Conservation (phyloP, 2,329 filamentous ascomycete genomes). For the Trichoderma sp. region DNA sequence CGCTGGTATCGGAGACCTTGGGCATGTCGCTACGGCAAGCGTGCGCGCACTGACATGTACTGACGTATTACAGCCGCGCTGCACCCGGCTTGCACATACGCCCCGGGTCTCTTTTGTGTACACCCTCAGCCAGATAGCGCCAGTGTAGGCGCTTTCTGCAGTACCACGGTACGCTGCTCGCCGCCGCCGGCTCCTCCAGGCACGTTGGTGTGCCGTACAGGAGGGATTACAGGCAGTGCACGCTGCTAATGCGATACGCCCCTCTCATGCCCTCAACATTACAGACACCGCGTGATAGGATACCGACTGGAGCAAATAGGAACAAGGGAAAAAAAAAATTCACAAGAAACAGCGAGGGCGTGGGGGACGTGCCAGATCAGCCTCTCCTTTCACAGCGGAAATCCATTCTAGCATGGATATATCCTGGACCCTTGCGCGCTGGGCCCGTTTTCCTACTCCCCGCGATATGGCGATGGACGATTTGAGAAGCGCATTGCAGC, state of each 20-base stretch:
- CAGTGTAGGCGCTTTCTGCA: neutral
- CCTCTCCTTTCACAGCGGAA: conserved; percentile 3
- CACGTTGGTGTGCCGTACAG: neutral
- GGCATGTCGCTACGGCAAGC: neutral
- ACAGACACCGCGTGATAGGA: neutral
- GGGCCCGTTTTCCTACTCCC: conserved; percentile 2
- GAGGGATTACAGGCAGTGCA: neutral
- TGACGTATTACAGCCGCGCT: conserved; percentile 10
- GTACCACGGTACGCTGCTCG: neutral
- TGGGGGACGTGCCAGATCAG: conserved; percentile 16
- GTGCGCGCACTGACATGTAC: conserved; percentile 12
- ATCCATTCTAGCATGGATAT: neutral
- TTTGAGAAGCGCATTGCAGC: neutral
- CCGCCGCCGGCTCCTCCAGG: neutral
- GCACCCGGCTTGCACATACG: neutral
- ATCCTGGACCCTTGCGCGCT: neutral
- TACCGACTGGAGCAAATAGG: neutral
- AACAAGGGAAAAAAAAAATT: neutral
- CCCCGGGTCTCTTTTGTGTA: neutral
- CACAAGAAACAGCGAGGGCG: conserved; percentile 5
- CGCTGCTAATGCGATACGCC: neutral
- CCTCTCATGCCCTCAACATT: neutral
- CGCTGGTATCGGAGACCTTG: neutral
- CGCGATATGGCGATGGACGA: conserved; percentile 15
- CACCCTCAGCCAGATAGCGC: neutral